A percentile compares a stretch with the other conserved stretches of the same genome.
These are phyloP conservation scores for Aphanomyces euteiches DNA, from an alignment of 352 stramenopile genomes.

Conservation along the genomic window DNA sequence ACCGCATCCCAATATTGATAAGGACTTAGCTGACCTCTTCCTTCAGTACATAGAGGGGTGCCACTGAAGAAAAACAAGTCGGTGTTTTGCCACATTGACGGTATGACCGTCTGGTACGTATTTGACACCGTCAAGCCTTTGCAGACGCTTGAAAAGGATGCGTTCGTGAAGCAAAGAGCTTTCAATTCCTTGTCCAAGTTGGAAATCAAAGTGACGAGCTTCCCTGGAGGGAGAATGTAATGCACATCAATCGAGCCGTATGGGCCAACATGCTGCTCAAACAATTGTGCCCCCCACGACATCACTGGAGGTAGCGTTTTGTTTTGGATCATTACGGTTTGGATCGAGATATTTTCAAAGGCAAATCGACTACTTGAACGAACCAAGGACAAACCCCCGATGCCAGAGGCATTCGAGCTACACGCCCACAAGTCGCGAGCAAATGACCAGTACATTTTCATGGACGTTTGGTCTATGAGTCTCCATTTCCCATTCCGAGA, in stretches of 20 bases:
- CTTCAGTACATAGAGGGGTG: background rate
- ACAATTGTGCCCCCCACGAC: background rate
- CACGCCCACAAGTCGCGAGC: constrained; percentile 1
- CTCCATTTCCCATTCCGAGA: background rate
- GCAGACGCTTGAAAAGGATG: no score
- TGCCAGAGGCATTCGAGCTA: background rate
- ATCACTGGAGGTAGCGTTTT: background rate
- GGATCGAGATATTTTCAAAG: constrained; percentile 1
- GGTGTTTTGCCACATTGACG: background rate
- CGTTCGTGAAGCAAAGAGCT: no score
- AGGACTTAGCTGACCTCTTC: background rate
- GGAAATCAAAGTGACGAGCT: background rate
- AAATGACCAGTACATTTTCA: constrained; percentile 19
- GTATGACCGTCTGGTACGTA: background rate
- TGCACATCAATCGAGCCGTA: constrained; percentile 2
- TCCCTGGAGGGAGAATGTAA: background rate
- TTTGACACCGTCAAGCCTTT: no score
- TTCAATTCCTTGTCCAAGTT: no score
- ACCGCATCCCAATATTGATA: constrained; percentile 3
- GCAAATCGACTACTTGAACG: constrained; percentile 17
- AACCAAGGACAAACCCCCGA: background rate
- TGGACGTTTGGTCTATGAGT: background rate
- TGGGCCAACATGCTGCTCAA: background rate
- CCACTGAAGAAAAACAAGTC: background rate
- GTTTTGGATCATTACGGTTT: background rate